phyloP scores from a whole-genome alignment of 345 rosid genomes.

The Nasturtium officinale region DNA sequence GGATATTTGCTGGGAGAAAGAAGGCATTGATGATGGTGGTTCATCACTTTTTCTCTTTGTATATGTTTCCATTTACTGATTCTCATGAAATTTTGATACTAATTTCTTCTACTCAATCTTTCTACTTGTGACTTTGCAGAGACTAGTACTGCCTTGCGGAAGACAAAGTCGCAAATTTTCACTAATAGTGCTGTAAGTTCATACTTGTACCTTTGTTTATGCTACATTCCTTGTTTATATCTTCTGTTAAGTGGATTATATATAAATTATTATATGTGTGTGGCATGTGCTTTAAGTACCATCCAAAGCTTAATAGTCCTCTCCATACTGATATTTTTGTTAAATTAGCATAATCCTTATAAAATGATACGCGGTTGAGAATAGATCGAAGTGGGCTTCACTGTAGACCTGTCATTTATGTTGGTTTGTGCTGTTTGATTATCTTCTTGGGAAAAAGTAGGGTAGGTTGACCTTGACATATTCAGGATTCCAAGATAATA shows the following conservation, averaged over 20 bases:
- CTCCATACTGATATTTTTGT: neutral
- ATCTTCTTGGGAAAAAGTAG: neutral
- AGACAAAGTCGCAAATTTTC: conserved; percentile 85
- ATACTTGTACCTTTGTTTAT: neutral
- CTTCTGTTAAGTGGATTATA: neutral
- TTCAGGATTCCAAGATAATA: neutral
- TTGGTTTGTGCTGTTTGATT: conserved; percentile 27
- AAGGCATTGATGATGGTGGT: conserved; percentile 87
- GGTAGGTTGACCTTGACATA: conserved; percentile 13
- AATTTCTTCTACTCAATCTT: conserved; percentile 6
- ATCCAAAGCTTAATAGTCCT: neutral
- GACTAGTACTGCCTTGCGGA: conserved; percentile 74
- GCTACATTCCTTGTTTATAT: conserved; percentile 6
- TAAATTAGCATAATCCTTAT: conserved; percentile 2
- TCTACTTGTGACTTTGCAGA: conserved; percentile 50
- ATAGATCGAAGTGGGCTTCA: conserved; percentile 2
- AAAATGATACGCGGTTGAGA: neutral
- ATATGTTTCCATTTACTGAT: conserved; percentile 6
- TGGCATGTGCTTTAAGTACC: neutral
- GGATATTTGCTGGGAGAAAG: conserved; percentile 98
- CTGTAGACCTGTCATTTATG: conserved; percentile 1
- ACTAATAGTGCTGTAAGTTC: conserved; percentile 87
- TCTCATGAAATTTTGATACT: neutral
- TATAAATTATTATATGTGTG: neutral
- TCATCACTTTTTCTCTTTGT: conserved; percentile 4